phyloP scores from a whole-genome alignment of 164 flowering plant genomes.

The Vitis cinerea region DNA sequence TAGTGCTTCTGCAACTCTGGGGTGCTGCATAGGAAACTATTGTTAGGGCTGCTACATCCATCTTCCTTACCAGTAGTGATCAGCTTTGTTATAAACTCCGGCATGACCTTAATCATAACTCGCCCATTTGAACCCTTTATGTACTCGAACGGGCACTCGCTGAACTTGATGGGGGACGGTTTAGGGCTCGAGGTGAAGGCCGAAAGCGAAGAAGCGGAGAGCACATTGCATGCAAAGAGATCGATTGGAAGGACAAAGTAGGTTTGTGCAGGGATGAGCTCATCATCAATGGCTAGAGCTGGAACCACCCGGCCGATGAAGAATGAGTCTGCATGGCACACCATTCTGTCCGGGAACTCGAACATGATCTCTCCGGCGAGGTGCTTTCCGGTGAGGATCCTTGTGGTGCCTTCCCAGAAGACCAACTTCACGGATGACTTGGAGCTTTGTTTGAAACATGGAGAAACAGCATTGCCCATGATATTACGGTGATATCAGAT shows the following conservation, averaged over 20 bases:
- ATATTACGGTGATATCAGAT: not conserved
- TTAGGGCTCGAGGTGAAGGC: slow-evolving; percentile 33
- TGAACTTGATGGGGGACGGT: slow-evolving; percentile 28
- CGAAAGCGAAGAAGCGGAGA: slow-evolving; percentile 50
- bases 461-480: slow-evolving; percentile 48
- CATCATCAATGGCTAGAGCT: slow-evolving; percentile 50
- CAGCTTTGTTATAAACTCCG: slow-evolving; percentile 59
- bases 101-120: slow-evolving; percentile 64
- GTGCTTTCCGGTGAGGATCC: slow-evolving; percentile 16
- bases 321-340: slow-evolving; percentile 84
- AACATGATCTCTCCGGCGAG: slow-evolving; percentile 89
- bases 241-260: slow-evolving; percentile 85
- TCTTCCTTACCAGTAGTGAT: slow-evolving; percentile 19
- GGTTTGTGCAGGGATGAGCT: slow-evolving; percentile 48
- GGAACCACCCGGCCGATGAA: slow-evolving; percentile 80
- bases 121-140: slow-evolving; percentile 54
- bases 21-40: slow-evolving; percentile 63
- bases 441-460: slow-evolving; percentile 21
- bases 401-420: slow-evolving; percentile 61
- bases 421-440: slow-evolving; percentile 44
- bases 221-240: slow-evolving; percentile 36
- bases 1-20: slow-evolving; percentile 90
- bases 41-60: slow-evolving; percentile 3
- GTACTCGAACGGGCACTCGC: slow-evolving; percentile 58
- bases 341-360: slow-evolving; percentile 67